A percentile compares a stretch with the other conserved stretches of the same genome.
Conservation (phyloP, 2,329 filamentous ascomycete species). For the Xylariomycetidae sp. region DNA sequence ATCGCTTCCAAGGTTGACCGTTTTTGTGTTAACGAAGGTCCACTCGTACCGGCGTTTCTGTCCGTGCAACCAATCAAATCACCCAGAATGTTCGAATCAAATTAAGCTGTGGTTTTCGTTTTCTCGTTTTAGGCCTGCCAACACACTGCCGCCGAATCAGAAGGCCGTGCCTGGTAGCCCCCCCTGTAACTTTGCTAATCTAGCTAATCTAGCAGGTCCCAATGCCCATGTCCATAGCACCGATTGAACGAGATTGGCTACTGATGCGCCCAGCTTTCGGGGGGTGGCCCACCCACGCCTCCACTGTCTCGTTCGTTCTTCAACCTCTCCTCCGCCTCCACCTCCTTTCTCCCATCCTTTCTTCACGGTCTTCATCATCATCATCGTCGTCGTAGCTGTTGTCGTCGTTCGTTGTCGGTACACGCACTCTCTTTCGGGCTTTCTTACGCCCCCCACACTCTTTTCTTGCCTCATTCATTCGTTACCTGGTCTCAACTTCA, state of each 20-base stretch:
- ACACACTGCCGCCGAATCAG: constrained; percentile 18
- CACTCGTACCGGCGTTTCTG: constrained; percentile 11
- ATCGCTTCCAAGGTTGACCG: constrained; percentile 9
- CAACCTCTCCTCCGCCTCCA: constrained; percentile 9
- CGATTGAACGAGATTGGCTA: too few relatives aligned
- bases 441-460: constrained; percentile 26
- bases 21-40: constrained; percentile 7
- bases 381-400: constrained; percentile 29
- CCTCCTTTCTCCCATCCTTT: constrained; percentile 21
- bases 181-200: constrained; percentile 4
- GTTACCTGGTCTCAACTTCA: constrained; percentile 39
- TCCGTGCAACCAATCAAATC: background rate
- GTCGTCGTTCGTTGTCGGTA: constrained; percentile 26
- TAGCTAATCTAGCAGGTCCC: too few relatives aligned
- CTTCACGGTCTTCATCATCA: constrained; percentile 27
- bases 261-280: background rate
- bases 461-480: constrained; percentile 34
- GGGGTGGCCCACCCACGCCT: constrained; percentile 8
- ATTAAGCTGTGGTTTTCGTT: constrained; percentile 17
- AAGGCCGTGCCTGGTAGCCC: constrained; percentile 18
- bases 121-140: constrained; percentile 1
- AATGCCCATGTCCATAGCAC: too few relatives aligned
- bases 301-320: constrained; percentile 17
- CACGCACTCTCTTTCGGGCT: constrained; percentile 24
- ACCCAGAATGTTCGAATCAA: background rate